These are phyloP conservation scores for Globisporangium cystogenes DNA, from an alignment of 352 stramenopile genomes.

Conservation along the genomic window DNA sequence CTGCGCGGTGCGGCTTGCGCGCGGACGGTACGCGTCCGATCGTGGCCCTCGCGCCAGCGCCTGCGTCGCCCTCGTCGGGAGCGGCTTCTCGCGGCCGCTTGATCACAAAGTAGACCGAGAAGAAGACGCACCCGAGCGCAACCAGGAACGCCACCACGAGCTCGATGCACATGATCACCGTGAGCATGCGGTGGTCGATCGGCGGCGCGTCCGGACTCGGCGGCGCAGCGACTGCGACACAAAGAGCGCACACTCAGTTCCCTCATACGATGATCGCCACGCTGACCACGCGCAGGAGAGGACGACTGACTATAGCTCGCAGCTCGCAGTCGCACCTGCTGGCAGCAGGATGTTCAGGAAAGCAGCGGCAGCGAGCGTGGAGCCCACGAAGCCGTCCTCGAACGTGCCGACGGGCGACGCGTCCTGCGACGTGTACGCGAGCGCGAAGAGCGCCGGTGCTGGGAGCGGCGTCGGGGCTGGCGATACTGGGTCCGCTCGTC, in stretches of 20 bases:
- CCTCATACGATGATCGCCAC: too few relatives aligned
- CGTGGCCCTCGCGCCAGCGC: neutral
- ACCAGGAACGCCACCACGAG: constrained; percentile 79
- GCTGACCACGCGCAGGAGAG: too few relatives aligned
- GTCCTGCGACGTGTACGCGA: constrained; percentile 41
- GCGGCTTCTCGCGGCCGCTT: constrained; percentile 58
- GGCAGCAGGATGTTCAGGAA: constrained; percentile 76
- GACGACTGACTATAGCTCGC: too few relatives aligned
- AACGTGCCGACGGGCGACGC: constrained; percentile 28
- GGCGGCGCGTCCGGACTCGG: constrained; percentile 72
- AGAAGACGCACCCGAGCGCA: constrained; percentile 74
- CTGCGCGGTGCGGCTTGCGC: constrained; percentile 3
- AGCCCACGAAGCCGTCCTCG: constrained; percentile 48
- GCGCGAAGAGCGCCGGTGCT: constrained; percentile 16
- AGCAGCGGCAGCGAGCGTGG: constrained; percentile 50
- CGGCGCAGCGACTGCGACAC: constrained; percentile 43
- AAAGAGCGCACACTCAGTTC: too few relatives aligned
- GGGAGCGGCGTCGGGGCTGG: neutral
- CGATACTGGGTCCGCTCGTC: neutral
- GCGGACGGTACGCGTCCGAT: constrained; percentile 8
- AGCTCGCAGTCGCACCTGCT: constrained; percentile 25
- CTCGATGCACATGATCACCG: constrained; percentile 84
- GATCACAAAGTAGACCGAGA: constrained; percentile 86
- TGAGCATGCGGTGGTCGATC: constrained; percentile 77
- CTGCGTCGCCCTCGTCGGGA: neutral